Evolutionary conservation across 2,329 filamentous ascomycete species (phyloP).

Genomic region (Fusarium longipes): DNA sequence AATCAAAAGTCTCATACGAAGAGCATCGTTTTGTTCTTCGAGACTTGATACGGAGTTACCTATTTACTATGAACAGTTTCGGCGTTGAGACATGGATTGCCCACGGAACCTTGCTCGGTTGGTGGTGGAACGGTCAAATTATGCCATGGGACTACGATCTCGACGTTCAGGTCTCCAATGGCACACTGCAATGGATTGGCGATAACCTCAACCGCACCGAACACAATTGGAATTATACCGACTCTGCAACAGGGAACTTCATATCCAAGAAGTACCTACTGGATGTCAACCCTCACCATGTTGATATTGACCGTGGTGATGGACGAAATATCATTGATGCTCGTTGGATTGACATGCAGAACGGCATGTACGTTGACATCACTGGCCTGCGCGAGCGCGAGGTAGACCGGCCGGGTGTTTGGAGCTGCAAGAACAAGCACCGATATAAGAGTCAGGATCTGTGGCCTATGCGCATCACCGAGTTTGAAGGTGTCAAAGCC

Average conservation of each 20-base stretch:
- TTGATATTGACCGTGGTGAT: constrained; percentile 69
- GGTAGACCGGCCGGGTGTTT: constrained; percentile 68
- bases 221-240: constrained; percentile 64
- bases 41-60: constrained; percentile 79
- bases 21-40: constrained; percentile 73
- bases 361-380: constrained; percentile 86
- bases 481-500: constrained; percentile 79
- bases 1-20: constrained; percentile 70
- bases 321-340: constrained; percentile 86
- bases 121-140: constrained; percentile 87
- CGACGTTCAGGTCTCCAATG: constrained; percentile 79
- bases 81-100: constrained; percentile 86
- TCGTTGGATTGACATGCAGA: constrained; percentile 81
- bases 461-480: constrained; percentile 78
- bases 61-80: constrained; percentile 71
- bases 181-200: constrained; percentile 74
- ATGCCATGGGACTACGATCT: constrained; percentile 89
- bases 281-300: constrained; percentile 79
- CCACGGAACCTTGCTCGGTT: constrained; percentile 84
- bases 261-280: constrained; percentile 71
- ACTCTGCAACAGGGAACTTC: constrained; percentile 55
- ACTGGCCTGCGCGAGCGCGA: constrained; percentile 79
- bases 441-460: constrained; percentile 76
- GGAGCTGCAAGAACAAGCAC: constrained; percentile 85
- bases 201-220: constrained; percentile 75